Evolutionary conservation across 2,329 filamentous ascomycete genomes (phyloP).

Genomic region (Phaeosphaeriaceae sp.): DNA sequence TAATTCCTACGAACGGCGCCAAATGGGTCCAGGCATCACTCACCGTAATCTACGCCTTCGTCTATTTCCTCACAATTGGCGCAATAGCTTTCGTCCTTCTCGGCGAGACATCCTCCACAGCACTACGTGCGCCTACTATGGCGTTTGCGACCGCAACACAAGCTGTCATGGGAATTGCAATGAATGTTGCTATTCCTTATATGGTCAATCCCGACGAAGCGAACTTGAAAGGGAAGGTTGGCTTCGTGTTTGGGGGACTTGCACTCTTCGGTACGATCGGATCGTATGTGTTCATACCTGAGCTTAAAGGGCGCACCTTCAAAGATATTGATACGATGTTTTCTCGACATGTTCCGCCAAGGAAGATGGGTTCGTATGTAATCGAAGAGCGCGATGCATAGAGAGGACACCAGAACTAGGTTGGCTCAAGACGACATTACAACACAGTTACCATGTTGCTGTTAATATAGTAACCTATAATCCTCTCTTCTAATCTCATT

Average conservation of each 20-base stretch:
- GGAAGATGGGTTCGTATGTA: slow-evolving; percentile 13
- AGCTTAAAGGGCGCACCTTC: slow-evolving; percentile 47
- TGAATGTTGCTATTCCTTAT: slow-evolving; percentile 46
- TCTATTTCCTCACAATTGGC: slow-evolving; percentile 83
- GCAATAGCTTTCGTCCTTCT: slow-evolving; percentile 88
- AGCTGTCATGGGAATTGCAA: slow-evolving; percentile 42
- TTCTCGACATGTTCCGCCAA: slow-evolving; percentile 38
- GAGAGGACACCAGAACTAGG: too few relatives aligned
- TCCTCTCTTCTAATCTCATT: too few relatives aligned
- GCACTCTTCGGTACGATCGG: slow-evolving; percentile 37
- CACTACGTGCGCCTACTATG: slow-evolving; percentile 85
- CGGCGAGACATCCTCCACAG: slow-evolving; percentile 77
- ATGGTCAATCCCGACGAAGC: slow-evolving; percentile 50
- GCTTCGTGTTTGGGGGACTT: slow-evolving; percentile 48
- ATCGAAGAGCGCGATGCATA: too few relatives aligned
- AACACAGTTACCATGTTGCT: too few relatives aligned
- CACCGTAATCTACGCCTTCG: slow-evolving; percentile 55
- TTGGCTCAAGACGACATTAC: too few relatives aligned
- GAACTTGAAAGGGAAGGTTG: slow-evolving; percentile 48
- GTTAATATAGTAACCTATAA: too few relatives aligned
- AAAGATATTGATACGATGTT: slow-evolving; percentile 49
- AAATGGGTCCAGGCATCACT: slow-evolving; percentile 47
- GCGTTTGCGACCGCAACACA: slow-evolving; percentile 67
- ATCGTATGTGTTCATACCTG: slow-evolving; percentile 47
- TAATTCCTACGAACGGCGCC: slow-evolving; percentile 49